Percentiles rank a stretch among this genome's conserved stretches.
phyloP scores from a whole-genome alignment of 2,329 filamentous ascomycete genomes.

The Aspergillus terreus region DNA sequence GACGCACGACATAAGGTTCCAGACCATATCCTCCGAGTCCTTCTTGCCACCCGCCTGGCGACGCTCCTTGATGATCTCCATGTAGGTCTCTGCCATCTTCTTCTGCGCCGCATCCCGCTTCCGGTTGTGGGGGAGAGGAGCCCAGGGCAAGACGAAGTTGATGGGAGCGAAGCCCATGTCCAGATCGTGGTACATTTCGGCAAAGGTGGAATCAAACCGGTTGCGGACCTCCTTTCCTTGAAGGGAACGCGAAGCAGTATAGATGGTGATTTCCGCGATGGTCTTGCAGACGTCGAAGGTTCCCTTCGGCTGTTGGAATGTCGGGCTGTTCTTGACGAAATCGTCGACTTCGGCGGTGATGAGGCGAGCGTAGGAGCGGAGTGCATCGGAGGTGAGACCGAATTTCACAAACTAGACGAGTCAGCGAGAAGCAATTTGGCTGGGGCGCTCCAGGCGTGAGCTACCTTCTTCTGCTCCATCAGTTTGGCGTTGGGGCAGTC shows the following conservation, averaged over 20 bases:
- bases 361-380: conserved; percentile 70
- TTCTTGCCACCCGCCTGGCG: conserved; percentile 52
- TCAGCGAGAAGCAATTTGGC: conserved; percentile 21
- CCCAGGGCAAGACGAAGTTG: conserved; percentile 89
- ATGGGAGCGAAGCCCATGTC: conserved; percentile 86
- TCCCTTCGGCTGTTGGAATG: conserved; percentile 66
- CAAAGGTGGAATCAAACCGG: conserved; percentile 76
- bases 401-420: conserved; percentile 56
- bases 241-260: conserved; percentile 79
- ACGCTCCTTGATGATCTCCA: conserved; percentile 73
- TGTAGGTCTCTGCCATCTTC: conserved; percentile 78
- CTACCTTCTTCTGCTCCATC: conserved; percentile 93
- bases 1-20: conserved; percentile 77
- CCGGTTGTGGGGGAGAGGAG: conserved; percentile 82
- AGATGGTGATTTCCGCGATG: conserved; percentile 85
- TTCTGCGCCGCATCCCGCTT: conserved; percentile 74
- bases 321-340: conserved; percentile 65
- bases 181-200: conserved; percentile 79
- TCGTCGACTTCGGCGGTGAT: conserved; percentile 71
- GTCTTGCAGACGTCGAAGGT: conserved; percentile 67
- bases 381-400: conserved; percentile 59
- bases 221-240: conserved; percentile 80
- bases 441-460: conserved; percentile 10
- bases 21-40: conserved; percentile 74
- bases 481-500: conserved; percentile 88